Evolutionary conservation across 177 flowering plant species (phyloP), one percentile per base, ranked within the genome.

Genomic region (Viscum album): DNA sequence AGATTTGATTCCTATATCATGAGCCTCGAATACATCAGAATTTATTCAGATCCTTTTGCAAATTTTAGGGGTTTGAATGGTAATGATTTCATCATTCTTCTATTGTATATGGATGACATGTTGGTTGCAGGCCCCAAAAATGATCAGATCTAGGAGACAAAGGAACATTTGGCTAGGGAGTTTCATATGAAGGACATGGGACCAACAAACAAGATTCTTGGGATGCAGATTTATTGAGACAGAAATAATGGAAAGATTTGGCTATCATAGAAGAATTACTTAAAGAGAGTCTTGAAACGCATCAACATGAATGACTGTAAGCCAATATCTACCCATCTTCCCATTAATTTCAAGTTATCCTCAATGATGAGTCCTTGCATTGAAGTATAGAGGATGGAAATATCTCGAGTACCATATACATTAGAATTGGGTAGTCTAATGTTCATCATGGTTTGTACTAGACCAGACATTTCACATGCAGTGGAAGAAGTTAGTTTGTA

Each of bases 141-240:
- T 11, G 43, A 6, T 65, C 30, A 33, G 2, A 29, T 65, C 28
- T 1, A 65, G 4, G 21, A 29, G 19, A 2, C 36, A 17, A 65
- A 65, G 67, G 19, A 4, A 1, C 32, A 35, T 29, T 35, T 65
- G 45, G 45, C 31, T 26, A 35, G 24, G 67, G 13, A 65, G 7
- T 65, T 65, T 35, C 45, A 35, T 2, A 65, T 65, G 43, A 65
- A 65, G 47, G 41, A 65, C 21, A 35, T 63, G 35, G 66, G 36
- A 21, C 37, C 35, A 21, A 37, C 66, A 63, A 63, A 63, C 2
- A 32, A 63, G 28, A 33, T 63, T 17, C 66, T 63, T 5, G 36
- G 66, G 36, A 63, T 63, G 35, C 37, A 33, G 8, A 33, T 63
- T 63, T 37, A 35, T 24, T 4, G 35, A 35, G 37, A 63, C 28